Evolutionary conservation across 2,329 filamentous ascomycete genomes (phyloP), one percentile per base, ranked within the genome.

Genomic region (Botrytis squamosa): DNA sequence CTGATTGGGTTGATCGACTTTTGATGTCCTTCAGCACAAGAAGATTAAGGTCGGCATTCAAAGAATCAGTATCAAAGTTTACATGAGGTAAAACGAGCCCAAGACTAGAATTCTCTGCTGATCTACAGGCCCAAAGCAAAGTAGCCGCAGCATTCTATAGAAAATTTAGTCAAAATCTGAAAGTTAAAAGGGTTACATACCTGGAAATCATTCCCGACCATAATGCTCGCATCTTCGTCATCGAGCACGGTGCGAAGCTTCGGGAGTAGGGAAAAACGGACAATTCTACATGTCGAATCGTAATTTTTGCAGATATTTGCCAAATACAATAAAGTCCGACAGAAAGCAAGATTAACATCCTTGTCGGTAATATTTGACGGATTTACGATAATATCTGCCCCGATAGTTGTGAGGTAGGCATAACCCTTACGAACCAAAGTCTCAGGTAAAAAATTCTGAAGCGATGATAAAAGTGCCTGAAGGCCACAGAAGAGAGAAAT

Each of bases 351-450:
- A 29, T 68, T 73, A 18, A 74, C 59, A 29, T 75, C 63, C 18
- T 71, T 71, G 22, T 78, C 74, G 12, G 68, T 76, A 25, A 80
- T 57, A n/a, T 75, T 49, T 22, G 44, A 49, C 8, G 74, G 71
- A 38, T 75, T 72, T 20, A 74, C 69, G n/a, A 81, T 55, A 22
- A 81, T 33, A 59, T 79, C 77, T 22, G 75, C 75, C 62, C 77
- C 80, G 14, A 81, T 71, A 22, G 77, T 73, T n/a, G 78, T 75
- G 9, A 82, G 74, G 36, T 78, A 69, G 36, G 69, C 71, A 64
- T 78, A 80, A 6, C 78, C 79, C 75, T 82, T 82, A 14, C 79
- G 78, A n/a, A 77, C 16, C n/a, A 80, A 73, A n/a, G 75, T 68
- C 25, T 75, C 74, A 8, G 77, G 74, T 20, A 79, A n/a, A 29